Evolutionary conservation across 139 green algal genomes (phyloP), one percentile per base, ranked within the genome.

Genomic region (Trebouxia sp.): DNA sequence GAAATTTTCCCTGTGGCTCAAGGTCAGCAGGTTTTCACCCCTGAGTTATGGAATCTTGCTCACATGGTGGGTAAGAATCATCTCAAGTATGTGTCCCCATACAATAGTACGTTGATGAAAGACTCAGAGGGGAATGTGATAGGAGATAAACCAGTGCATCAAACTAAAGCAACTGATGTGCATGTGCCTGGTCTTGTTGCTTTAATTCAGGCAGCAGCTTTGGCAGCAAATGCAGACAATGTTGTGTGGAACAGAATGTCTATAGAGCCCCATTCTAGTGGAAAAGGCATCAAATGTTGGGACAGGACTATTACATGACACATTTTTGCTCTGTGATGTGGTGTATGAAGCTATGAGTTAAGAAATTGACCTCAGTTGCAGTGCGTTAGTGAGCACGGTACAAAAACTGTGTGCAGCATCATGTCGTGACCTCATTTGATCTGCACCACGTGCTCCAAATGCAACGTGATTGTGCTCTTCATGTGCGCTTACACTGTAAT

Each of bases 261-360:
- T 0, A 69, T 69, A 38, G 58, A 69, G 30, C 58, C 58, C 14
- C 28, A 39, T 69, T 15, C 58, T 3, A 42, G 28, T 12, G 58
- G 58, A 0, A 69, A 69, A 26, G 58, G 58, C 30, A 69, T 69
- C 58, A 69, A 24, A 39, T 69, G 58, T 69, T 69, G 58, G 58
- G 58, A 69, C 30, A 28, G 58, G 0, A 69, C 58, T 24, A 15
- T 26, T 3, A n/a, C 28, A 22, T 65, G 24, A 65, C 0, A 12
- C 35, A 14, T 12, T n/a, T n/a, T n/a, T n/a, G n/a, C n/a, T n/a
- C n/a, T n/a, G n/a, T n/a, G n/a, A n/a, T n/a, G n/a, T n/a, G n/a
- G 26, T 38, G 17, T 38, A 30, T 65, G 6, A n/a, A n/a, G n/a
- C n/a, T n/a, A n/a, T n/a, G n/a, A n/a, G n/a, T n/a, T n/a, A n/a